phyloP scores from a whole-genome alignment of 345 rosid genomes.

The Isatis tinctoria region DNA sequence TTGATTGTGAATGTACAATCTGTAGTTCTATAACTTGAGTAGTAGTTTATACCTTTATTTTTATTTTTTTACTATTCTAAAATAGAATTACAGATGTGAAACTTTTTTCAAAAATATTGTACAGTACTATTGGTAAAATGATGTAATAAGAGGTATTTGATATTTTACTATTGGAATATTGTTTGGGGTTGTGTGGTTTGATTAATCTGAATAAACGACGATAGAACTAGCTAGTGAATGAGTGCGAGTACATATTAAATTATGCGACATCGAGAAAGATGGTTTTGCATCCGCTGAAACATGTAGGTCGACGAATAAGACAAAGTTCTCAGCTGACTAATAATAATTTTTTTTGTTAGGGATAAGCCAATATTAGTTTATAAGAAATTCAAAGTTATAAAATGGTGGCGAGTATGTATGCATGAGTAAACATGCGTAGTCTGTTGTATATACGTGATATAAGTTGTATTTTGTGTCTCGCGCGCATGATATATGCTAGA shows the following conservation, averaged over 20 bases:
- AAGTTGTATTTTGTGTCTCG: conserved; percentile 15
- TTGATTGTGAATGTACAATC: neutral
- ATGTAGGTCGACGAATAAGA: neutral
- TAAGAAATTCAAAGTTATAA: neutral
- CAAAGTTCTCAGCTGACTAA: neutral
- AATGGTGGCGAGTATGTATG: conserved; percentile 6
- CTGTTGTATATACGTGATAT: conserved; percentile 11
- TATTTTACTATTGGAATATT: neutral
- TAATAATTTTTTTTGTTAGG: neutral
- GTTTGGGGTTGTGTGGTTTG: neutral
- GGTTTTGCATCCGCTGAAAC: neutral
- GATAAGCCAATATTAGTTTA: neutral
- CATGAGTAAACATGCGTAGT: neutral
- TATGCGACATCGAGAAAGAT: neutral
- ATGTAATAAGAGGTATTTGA: neutral
- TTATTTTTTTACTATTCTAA: neutral
- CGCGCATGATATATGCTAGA: conserved; percentile 14
- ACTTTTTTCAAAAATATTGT: neutral
- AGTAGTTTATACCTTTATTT: neutral
- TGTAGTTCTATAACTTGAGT: neutral
- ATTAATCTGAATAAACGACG: neutral
- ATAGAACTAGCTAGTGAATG: neutral
- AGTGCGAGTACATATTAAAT: neutral
- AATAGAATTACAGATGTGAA: neutral
- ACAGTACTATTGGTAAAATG: neutral